Evolutionary conservation across 768 basidiomycete genomes (phyloP).

Genomic region (Termitomyces sp.): DNA sequence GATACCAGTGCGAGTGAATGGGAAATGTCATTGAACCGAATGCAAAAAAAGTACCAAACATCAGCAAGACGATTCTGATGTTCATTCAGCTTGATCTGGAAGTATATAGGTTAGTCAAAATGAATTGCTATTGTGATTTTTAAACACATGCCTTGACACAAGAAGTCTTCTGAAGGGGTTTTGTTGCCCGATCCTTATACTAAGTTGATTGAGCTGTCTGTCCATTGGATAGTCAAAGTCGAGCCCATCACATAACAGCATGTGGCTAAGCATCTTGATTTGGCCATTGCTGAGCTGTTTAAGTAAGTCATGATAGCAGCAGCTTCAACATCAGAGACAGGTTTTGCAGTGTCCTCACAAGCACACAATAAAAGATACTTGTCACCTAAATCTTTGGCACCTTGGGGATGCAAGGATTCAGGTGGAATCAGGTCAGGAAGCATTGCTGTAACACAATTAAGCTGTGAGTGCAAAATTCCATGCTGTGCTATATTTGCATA

Average conservation of each 20-base stretch:
- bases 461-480: background rate
- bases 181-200: background rate
- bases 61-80: too few species aligned
- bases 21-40: too few species aligned
- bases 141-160: too few species aligned
- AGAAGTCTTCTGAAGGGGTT: too few species aligned
- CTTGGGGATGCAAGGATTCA: background rate
- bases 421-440: conserved; percentile 20
- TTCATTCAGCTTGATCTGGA: too few species aligned
- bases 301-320: conserved; percentile 1
- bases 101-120: too few species aligned
- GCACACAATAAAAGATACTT: conserved; percentile 19
- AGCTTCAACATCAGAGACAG: conserved; percentile 20
- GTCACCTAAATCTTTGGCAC: conserved; percentile 10
- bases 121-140: too few species aligned
- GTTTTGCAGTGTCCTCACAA: background rate
- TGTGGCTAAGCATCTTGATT: conserved; percentile 14
- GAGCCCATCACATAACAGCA: background rate
- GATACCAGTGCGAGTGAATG: too few species aligned
- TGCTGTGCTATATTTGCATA: background rate
- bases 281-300: conserved; percentile 11
- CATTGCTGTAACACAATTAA: background rate
- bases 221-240: background rate
- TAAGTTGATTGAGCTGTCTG: background rate
- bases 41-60: too few species aligned